These are phyloP conservation scores for Akanthomyces muscarius DNA, from an alignment of 2,329 filamentous ascomycete genomes.

Conservation along the genomic window DNA sequence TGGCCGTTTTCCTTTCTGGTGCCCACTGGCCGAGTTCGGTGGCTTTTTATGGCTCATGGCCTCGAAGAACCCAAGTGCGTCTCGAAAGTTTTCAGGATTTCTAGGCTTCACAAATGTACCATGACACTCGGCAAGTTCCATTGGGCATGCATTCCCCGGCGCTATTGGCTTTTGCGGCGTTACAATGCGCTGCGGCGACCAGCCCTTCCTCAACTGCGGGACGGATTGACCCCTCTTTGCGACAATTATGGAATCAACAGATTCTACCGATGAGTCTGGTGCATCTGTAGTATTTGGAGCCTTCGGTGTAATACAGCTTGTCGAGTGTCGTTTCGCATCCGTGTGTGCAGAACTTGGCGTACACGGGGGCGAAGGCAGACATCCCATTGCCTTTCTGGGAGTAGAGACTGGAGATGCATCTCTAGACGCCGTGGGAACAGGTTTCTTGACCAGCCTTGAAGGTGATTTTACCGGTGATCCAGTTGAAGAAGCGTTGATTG, in stretches of 20 bases:
- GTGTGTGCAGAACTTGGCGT: neutral
- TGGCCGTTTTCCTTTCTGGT: neutral
- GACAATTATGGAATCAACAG: neutral
- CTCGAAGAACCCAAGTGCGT: conserved; percentile 32
- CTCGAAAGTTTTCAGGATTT: conserved; percentile 12
- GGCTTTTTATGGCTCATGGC: conserved; percentile 21
- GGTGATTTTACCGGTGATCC: neutral
- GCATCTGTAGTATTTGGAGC: neutral
- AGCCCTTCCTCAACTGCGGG: neutral
- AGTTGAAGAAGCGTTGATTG: neutral
- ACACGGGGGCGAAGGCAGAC: neutral
- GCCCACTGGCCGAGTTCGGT: neutral
- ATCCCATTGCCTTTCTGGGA: neutral
- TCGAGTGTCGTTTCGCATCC: neutral
- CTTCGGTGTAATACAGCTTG: neutral
- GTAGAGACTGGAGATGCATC: neutral
- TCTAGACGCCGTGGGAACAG: neutral
- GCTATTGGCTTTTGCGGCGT: conserved; percentile 13
- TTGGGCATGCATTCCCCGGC: neutral
- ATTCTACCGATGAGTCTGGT: neutral
- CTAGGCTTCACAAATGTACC: conserved; percentile 8
- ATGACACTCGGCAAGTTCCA: neutral
- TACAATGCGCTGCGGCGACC: conserved; percentile 16
- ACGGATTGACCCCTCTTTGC: neutral
- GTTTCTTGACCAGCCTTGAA: neutral